Base-by-base conservation (phyloP, 2,329 filamentous ascomycete genomes). In the Cladosporium phlei region DNA sequence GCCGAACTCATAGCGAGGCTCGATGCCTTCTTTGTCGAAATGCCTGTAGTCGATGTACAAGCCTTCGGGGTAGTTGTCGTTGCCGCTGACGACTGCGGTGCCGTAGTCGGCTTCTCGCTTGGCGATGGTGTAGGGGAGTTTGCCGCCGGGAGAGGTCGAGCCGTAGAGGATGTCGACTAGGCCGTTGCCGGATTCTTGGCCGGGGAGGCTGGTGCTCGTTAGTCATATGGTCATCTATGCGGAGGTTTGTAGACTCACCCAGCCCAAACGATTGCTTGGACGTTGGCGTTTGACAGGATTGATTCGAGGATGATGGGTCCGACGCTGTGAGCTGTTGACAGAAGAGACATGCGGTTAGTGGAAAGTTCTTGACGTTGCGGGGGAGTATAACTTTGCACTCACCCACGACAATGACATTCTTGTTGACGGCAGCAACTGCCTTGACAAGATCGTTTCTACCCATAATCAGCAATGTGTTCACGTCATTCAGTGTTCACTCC, bases 31-130 rank as follows among this genome's bases (percentile, higher is more conserved):
- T 61, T 83, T 85, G 69, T 95, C 88, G 55, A 95, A 89, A 64
- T 89, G 78, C 6, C 88, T 82, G 67, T 95, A 95, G 69, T 95
- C 89, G 53, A 93, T 82, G 61, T 88, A 88, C 0, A 95, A 68
- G 0, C 86, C 87, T 59, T 94, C 86, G 0, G 74, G 75, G 60
- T 90, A 93, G 52, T 86, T 81, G 53, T 91, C 86, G 59, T 94
- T 86, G 3, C 38, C 38, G 12, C 11, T 39, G 10, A 37, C 37
- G 6, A 48, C 27, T 4, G 33, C 20, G 12, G 46, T 43, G 24
- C 46, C 46, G 2, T 45, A 58, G 52, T 47, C 56, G 29, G 38
- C 52, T 39, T 39, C 50, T 19, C 46, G 30, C 47, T 54, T 51
- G 40, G 56, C 55, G 39, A 59, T 46, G 40, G 55, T 38, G 51